phyloP scores from a whole-genome alignment of 2,329 filamentous ascomycete genomes.

The Trichoderma afroharzianum region DNA sequence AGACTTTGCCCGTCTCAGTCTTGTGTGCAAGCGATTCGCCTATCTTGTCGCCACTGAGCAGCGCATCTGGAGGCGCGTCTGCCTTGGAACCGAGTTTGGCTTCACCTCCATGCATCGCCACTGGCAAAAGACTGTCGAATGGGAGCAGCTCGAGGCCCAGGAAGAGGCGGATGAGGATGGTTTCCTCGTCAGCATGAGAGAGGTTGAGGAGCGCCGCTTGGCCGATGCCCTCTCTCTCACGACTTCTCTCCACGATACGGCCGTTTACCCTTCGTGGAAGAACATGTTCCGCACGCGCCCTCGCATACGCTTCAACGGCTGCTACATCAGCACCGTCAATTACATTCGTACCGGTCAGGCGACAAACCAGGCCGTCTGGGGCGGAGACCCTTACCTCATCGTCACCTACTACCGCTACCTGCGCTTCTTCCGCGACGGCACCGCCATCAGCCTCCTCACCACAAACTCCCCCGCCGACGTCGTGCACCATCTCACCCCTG shows the following conservation, averaged over 20 bases:
- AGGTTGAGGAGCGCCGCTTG: conserved; percentile 33
- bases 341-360: conserved; percentile 81
- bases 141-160: conserved; percentile 46
- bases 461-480: conserved; percentile 82
- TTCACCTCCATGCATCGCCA: conserved; percentile 81
- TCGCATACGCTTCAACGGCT: conserved; percentile 87
- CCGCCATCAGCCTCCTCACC: conserved; percentile 73
- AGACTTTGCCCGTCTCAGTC: conserved; percentile 68
- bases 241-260: conserved; percentile 41
- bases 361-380: conserved; percentile 69
- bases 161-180: conserved; percentile 31
- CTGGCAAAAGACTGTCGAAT: conserved; percentile 60
- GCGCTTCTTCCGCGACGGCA: conserved; percentile 89
- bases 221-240: conserved; percentile 37
- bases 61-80: conserved; percentile 77
- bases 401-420: conserved; percentile 98
- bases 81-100: conserved; percentile 67
- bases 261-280: conserved; percentile 53
- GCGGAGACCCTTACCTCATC: conserved; percentile 74
- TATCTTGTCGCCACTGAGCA: conserved; percentile 83
- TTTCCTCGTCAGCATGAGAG: conserved; percentile 33
- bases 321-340: conserved; percentile 96
- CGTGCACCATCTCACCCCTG: conserved; percentile 75
- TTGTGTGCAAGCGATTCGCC: conserved; percentile 83
- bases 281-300: conserved; percentile 78